phyloP scores from a whole-genome alignment of 441 rosid genomes.

The Manihot esculenta region DNA sequence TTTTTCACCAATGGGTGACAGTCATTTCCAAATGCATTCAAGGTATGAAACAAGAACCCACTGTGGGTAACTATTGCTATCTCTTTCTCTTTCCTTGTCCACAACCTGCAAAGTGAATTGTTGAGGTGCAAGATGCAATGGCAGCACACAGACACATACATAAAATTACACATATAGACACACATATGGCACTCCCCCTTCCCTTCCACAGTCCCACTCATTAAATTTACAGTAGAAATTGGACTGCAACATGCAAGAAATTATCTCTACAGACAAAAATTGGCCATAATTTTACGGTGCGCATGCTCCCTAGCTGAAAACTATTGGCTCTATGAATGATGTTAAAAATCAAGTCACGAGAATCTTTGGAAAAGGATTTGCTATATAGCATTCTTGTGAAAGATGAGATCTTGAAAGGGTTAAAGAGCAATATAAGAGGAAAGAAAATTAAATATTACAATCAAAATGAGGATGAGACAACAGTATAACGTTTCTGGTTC shows the following conservation, averaged over 20 bases:
- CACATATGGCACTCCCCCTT: no score
- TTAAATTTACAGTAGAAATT: background rate
- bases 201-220: background rate
- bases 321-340: background rate
- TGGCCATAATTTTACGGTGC: background rate
- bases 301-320: background rate
- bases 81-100: slow-evolving; percentile 96
- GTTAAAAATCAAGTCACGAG: background rate
- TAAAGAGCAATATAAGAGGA: no score
- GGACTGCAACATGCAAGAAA: background rate
- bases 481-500: background rate
- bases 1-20: slow-evolving; percentile 72
- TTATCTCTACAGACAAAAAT: background rate
- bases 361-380: background rate
- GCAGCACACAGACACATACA: background rate
- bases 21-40: slow-evolving; percentile 68
- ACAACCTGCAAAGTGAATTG: slow-evolving; percentile 59
- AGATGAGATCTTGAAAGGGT: background rate
- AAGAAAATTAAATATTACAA: no score
- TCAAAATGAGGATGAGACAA: background rate
- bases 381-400: background rate
- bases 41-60: slow-evolving; percentile 82
- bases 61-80: slow-evolving; percentile 96
- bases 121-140: slow-evolving; percentile 8
- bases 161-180: background rate